Evolutionary conservation across 169 alveolate species (phyloP).

Genomic region (Plasmodium relictum): DNA sequence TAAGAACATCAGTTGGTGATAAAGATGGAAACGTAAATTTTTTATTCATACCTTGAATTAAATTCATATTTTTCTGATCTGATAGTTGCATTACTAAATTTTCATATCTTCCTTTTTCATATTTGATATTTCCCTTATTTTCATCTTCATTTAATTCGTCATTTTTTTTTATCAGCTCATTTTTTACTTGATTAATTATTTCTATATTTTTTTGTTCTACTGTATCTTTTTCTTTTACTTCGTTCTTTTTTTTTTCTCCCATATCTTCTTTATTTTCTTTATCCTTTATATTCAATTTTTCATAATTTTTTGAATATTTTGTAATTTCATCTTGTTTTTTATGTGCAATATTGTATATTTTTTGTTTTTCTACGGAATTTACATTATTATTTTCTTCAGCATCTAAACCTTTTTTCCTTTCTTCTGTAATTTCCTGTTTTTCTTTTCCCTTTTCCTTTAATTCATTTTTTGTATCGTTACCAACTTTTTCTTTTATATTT

Average conservation of each 20-base stretch:
- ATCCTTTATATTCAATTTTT: neutral
- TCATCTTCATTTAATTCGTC: neutral
- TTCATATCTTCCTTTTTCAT: slow-evolving; percentile 13
- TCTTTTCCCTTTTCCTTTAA: neutral
- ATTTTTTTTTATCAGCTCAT: slow-evolving; percentile 6
- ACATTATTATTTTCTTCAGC: neutral
- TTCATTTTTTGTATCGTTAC: neutral
- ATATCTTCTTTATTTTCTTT: neutral
- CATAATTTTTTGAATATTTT: neutral
- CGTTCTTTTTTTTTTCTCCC: neutral
- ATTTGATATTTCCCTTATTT: neutral
- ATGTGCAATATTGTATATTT: neutral
- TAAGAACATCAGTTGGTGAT: slow-evolving; percentile 25
- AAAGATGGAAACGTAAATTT: slow-evolving; percentile 16
- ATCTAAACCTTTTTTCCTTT: neutral
- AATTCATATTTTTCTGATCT: slow-evolving; percentile 14
- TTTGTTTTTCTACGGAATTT: neutral
- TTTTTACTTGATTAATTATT: slow-evolving; percentile 1
- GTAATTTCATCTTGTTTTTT: neutral
- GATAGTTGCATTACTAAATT: slow-evolving; percentile 10
- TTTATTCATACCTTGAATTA: slow-evolving; percentile 23
- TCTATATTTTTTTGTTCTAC: neutral
- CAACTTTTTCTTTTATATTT: neutral
- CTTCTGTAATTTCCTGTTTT: neutral
- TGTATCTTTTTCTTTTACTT: neutral